Evolutionary conservation across 2,329 filamentous ascomycete genomes (phyloP).

Genomic region (Penicillium capsulatum): DNA sequence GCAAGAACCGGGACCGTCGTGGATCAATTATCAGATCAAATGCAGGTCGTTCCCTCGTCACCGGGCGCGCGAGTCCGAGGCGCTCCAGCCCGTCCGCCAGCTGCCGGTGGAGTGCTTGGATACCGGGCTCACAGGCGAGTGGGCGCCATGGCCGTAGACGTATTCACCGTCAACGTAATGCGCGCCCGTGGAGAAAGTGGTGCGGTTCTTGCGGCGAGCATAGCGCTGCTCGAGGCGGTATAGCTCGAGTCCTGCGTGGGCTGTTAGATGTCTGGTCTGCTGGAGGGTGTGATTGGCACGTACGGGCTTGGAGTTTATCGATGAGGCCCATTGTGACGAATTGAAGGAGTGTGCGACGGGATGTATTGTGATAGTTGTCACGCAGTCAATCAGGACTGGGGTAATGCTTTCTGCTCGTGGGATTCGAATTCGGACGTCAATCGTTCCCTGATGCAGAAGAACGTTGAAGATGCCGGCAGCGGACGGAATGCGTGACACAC

Average conservation of each 20-base stretch:
- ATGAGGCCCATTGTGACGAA: constrained; percentile 46
- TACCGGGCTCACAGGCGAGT: constrained; percentile 36
- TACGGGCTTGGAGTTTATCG: constrained; percentile 51
- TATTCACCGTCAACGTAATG: constrained; percentile 96
- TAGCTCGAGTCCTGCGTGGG: constrained; percentile 70
- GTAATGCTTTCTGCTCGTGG: constrained; percentile 5
- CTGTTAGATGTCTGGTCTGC: constrained; percentile 44
- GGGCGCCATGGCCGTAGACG: constrained; percentile 58
- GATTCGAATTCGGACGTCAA: constrained; percentile 3
- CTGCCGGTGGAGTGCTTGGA: constrained; percentile 39
- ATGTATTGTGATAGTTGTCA: neutral
- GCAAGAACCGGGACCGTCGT: too few relatives aligned
- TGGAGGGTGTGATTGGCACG: constrained; percentile 19
- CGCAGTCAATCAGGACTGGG: neutral
- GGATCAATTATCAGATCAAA: neutral
- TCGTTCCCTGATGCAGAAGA: constrained; percentile 11
- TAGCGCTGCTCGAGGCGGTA: constrained; percentile 95
- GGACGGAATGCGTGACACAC: constrained; percentile 7
- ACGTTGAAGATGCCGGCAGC: constrained; percentile 4
- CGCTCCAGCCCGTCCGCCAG: constrained; percentile 32
- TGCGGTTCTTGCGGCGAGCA: constrained; percentile 83
- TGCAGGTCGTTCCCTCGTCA: constrained; percentile 13
- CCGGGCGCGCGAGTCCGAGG: constrained; percentile 29
- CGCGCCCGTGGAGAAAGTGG: constrained; percentile 81
- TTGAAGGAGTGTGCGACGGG: neutral